Base-by-base conservation (phyloP, 148 eudicot species). In the Oxyria digyna region DNA sequence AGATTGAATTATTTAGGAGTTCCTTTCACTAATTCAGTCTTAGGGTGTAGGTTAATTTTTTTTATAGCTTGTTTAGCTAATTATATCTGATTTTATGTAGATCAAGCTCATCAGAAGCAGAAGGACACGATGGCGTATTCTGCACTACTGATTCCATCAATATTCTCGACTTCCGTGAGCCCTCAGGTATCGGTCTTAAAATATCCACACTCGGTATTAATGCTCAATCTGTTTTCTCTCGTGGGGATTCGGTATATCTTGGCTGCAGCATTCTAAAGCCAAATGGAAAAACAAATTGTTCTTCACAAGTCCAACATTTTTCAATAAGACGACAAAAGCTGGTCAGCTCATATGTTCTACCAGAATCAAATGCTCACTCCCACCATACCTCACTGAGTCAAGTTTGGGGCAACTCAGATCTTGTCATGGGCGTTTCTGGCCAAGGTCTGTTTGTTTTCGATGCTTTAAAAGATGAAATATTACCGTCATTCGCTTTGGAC, bases 121-220 rank as follows among this genome's bases (percentile, higher is more conserved):
- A 94, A 84, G 98, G 97, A 64, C 82, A 94, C 57, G 98, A 94
- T 68, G 98, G 98, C 8, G 90, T 93, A 4, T 93, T 89, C 69
- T 89, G 95, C 83, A 87, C 92, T 31, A 21, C 83, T 8, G 98
- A 93, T 72, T 78, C 87, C 38, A 86, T 86, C 15, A 93, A 86
- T 14, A 62, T 93, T 65, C 77, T 93, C 41, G 96, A 93, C 76
- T 90, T 89, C 67, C 88, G 98, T 14, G 82, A 85, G n/a, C 96
- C 98, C 71, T 82, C 95, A 18, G 96, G 98, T 14, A 71, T 93
- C 15, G 98, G 85, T 65, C 78, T 87, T 45, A 93, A 82, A 80
- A 87, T 93, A 55, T 88, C 95, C 29, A 86, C 78, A 71, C 65
- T 78, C 46, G 89, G 92, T 24, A 71, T 73, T 24, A 76, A 26